Conservation (phyloP, 2,329 filamentous ascomycete species). For the Colletotrichum tanaceti region DNA sequence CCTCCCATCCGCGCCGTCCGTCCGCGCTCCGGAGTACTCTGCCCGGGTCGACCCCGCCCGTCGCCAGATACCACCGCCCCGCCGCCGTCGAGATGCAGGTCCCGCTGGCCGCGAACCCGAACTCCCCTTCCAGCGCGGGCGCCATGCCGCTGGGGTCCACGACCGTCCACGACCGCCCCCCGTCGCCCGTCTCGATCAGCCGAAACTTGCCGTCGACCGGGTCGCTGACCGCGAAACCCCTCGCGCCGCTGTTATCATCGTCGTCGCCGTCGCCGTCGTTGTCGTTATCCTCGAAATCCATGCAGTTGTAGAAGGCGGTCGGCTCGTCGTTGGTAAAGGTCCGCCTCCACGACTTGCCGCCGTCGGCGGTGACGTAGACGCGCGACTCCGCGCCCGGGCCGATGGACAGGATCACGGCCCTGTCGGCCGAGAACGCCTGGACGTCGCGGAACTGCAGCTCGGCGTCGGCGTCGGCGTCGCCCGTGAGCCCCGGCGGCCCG, state of each 20-base stretch:
- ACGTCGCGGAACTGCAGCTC: slow-evolving; percentile 50
- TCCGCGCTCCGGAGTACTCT: slow-evolving; percentile 46
- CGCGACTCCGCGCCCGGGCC: slow-evolving; percentile 48
- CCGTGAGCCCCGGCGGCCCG: slow-evolving; percentile 45
- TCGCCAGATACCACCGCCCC: slow-evolving; percentile 47
- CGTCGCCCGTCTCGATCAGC: slow-evolving; percentile 48
- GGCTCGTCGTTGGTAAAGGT: slow-evolving; percentile 47
- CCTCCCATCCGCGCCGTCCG: slow-evolving; percentile 46
- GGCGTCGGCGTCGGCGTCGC: slow-evolving; percentile 42
- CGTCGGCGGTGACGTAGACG: slow-evolving; percentile 48
- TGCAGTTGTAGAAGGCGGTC: slow-evolving; percentile 50
- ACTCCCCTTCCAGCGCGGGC: slow-evolving; percentile 46
- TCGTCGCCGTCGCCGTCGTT: no score
- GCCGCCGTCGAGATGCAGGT: slow-evolving; percentile 48
- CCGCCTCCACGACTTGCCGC: slow-evolving; percentile 46
- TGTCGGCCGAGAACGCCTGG: slow-evolving; percentile 55
- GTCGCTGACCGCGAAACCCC: slow-evolving; percentile 49
- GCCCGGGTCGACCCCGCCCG: slow-evolving; percentile 47
- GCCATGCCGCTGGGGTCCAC: slow-evolving; percentile 45
- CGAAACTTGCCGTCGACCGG: slow-evolving; percentile 49
- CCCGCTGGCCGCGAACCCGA: slow-evolving; percentile 50
- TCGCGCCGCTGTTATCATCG: no score
- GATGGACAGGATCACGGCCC: slow-evolving; percentile 54
- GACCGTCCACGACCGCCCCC: slow-evolving; percentile 45
- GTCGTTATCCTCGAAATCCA: slow-evolving; percentile 49